Conservation (phyloP, 106 monocot genomes). For the Phalaenopsis equestris region DNA sequence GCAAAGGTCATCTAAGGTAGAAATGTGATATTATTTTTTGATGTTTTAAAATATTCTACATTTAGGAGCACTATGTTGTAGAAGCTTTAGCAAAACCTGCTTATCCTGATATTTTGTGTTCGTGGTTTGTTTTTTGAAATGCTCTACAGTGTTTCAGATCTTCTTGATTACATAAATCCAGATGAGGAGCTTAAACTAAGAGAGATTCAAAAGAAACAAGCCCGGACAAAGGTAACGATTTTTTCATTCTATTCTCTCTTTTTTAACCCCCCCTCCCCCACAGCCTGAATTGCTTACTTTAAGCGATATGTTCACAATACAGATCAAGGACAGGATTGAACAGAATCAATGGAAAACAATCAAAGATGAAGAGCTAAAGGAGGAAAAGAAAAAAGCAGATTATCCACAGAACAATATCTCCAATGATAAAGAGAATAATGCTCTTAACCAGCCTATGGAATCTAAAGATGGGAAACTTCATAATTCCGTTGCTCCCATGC, state of each 20-base stretch:
- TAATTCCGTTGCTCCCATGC: constrained; percentile 12
- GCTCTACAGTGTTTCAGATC: constrained; percentile 75
- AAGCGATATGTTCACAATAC: too few relatives aligned
- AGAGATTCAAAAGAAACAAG: constrained; percentile 78
- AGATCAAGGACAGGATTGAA: constrained; percentile 54
- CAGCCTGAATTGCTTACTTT: too few relatives aligned
- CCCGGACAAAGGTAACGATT: constrained; percentile 45
- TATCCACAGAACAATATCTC: constrained; percentile 27
- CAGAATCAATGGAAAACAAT: constrained; percentile 49
- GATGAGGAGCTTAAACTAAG: constrained; percentile 78
- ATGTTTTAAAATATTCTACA: background rate
- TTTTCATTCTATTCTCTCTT: too few relatives aligned
- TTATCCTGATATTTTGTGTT: too few relatives aligned
- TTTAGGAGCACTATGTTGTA: too few relatives aligned
- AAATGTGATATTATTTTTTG: background rate
- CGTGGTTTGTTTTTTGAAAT: background rate
- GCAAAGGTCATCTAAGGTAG: constrained; percentile 96
- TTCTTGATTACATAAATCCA: constrained; percentile 96
- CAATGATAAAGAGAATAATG: constrained; percentile 58
- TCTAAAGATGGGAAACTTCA: constrained; percentile 38
- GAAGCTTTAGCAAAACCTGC: too few relatives aligned
- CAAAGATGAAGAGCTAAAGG: constrained; percentile 53
- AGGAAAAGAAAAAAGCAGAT: constrained; percentile 20
- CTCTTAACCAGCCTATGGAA: constrained; percentile 23
- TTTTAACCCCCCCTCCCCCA: too few relatives aligned